Conservation (phyloP, 2,329 filamentous ascomycete species). For the Escovopsis sp. region DNA sequence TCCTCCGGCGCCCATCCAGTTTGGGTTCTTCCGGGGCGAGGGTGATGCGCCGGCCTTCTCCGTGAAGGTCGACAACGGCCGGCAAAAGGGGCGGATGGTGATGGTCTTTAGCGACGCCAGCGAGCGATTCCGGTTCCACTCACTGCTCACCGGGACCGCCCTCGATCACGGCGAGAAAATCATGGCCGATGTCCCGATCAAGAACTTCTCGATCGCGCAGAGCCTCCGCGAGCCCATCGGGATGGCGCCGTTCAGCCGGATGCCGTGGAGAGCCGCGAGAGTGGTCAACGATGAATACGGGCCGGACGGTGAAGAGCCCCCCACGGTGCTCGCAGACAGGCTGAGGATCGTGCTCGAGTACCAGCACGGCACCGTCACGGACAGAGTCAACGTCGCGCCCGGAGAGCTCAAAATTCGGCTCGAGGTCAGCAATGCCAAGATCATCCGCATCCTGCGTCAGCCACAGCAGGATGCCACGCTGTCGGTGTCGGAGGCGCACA, state of each 20-base stretch:
- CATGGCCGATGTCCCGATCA: constrained; percentile 52
- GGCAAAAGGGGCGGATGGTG: constrained; percentile 54
- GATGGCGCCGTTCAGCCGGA: constrained; percentile 31
- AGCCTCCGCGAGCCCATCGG: constrained; percentile 34
- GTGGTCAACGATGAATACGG: constrained; percentile 59
- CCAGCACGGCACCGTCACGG: constrained; percentile 62
- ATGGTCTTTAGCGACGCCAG: constrained; percentile 62
- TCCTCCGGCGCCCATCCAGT: constrained; percentile 54
- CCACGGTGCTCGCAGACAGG: constrained; percentile 61
- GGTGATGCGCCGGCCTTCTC: constrained; percentile 54
- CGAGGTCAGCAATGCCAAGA: constrained; percentile 43
- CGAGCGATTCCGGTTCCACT: constrained; percentile 56
- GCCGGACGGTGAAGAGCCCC: constrained; percentile 39
- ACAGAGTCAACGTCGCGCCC: constrained; percentile 66
- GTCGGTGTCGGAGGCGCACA: constrained; percentile 53
- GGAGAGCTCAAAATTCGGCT: constrained; percentile 57
- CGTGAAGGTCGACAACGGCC: constrained; percentile 52
- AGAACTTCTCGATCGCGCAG: constrained; percentile 46
- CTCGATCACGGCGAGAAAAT: constrained; percentile 52
- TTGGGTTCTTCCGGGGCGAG: constrained; percentile 61
- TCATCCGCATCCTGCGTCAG: constrained; percentile 53
- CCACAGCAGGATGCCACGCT: constrained; percentile 65
- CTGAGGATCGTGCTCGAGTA: constrained; percentile 63
- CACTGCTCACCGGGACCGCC: constrained; percentile 56
- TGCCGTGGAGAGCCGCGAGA: constrained; percentile 50